Evolutionary conservation across 495 filamentous ascomycete species (phyloP).

Genomic region (Tetracladium setigerum): DNA sequence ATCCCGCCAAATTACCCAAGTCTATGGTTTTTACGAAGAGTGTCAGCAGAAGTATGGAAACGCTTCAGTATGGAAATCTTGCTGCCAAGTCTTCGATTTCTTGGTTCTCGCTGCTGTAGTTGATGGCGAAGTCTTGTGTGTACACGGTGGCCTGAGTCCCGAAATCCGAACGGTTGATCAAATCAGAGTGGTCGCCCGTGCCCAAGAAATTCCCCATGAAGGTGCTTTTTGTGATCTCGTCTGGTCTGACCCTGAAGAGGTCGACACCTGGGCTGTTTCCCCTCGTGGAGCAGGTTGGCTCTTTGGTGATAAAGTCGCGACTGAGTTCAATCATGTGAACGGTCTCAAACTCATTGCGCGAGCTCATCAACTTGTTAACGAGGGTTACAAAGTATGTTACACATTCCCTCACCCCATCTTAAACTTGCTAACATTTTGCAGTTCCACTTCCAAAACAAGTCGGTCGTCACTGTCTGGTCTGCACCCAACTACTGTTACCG

Average conservation of each 20-base stretch:
- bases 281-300: conserved; percentile 94
- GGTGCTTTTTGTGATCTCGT: conserved; percentile 97
- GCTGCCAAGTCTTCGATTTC: conserved; percentile 98
- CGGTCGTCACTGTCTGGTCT: conserved; percentile 98
- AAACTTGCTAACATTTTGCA: conserved; percentile 24
- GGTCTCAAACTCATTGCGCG: conserved; percentile 89
- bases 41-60: conserved; percentile 98
- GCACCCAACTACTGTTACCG: conserved; percentile 99
- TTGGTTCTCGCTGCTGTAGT: conserved; percentile 93
- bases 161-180: conserved; percentile 96
- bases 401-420: not conserved
- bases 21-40: conserved; percentile 98
- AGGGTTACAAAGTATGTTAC: conserved; percentile 78
- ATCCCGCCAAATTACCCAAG: conserved; percentile 95
- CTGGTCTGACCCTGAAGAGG: conserved; percentile 97
- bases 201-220: conserved; percentile 97
- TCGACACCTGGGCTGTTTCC: conserved; percentile 96
- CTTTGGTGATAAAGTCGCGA: conserved; percentile 94
- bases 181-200: conserved; percentile 91
- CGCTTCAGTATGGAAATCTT: conserved; percentile 97
- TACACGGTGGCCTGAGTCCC: conserved; percentile 92
- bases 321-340: conserved; percentile 99
- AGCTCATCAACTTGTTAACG: conserved; percentile 94
- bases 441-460: conserved; percentile 92
- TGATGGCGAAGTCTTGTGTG: conserved; percentile 92